Percentiles rank a stretch among this genome's conserved stretches.
These are phyloP conservation scores for Fusarium acutatum DNA, from an alignment of 2,329 filamentous ascomycete species.

Conservation along the genomic window DNA sequence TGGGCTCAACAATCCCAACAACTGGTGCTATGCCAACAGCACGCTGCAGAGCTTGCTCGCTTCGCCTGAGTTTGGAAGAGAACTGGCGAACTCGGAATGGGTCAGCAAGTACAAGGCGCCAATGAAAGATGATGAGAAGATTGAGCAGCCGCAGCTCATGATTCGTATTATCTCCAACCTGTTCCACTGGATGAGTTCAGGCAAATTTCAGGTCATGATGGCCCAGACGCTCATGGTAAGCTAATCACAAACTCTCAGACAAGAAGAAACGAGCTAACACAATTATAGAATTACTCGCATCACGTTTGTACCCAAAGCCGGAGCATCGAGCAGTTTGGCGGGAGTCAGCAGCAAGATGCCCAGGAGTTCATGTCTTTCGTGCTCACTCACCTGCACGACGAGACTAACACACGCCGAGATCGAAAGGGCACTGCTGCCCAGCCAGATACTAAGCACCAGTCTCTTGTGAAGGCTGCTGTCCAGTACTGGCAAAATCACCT, in stretches of 20 bases:
- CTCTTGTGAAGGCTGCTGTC: conserved; percentile 64
- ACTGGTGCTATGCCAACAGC: conserved; percentile 94
- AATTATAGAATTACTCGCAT: conserved; percentile 62
- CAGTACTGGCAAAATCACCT: conserved; percentile 80
- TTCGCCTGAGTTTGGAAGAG: conserved; percentile 72
- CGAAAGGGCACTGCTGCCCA: conserved; percentile 44
- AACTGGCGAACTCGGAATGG: conserved; percentile 68
- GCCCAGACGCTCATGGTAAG: conserved; percentile 67
- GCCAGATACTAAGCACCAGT: conserved; percentile 46
- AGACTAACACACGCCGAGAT: conserved; percentile 74
- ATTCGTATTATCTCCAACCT: conserved; percentile 67
- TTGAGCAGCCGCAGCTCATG: conserved; percentile 65
- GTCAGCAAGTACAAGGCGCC: conserved; percentile 72
- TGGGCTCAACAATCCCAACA: conserved; percentile 81
- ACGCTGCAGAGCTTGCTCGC: conserved; percentile 84
- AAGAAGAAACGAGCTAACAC: conserved; percentile 34
- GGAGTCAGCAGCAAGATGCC: conserved; percentile 84
- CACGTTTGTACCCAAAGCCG: conserved; percentile 47
- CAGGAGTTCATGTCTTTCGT: conserved; percentile 90
- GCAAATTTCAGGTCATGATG: conserved; percentile 60
- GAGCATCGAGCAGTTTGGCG: conserved; percentile 66
- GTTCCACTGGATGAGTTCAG: conserved; percentile 64
- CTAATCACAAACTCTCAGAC: not conserved
- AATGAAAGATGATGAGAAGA: conserved; percentile 66
- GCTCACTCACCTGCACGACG: conserved; percentile 82